These are phyloP conservation scores for Trichophyton simii DNA, from an alignment of 2,329 filamentous ascomycete species.

Conservation along the genomic window DNA sequence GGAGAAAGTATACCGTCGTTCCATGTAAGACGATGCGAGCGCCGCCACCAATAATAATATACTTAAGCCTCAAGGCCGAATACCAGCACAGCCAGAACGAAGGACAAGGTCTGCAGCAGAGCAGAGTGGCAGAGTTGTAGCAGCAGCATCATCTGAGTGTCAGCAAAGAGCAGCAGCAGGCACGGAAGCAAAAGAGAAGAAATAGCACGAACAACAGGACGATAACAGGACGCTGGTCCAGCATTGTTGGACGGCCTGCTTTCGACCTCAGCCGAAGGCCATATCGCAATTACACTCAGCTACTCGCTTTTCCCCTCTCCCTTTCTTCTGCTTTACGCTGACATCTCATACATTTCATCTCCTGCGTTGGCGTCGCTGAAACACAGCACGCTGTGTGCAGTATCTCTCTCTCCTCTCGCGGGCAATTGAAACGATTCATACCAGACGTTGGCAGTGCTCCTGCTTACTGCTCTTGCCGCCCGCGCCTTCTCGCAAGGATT, in stretches of 20 bases:
- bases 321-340: background rate
- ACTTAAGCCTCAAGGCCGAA: constrained; percentile 6
- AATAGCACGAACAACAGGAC: background rate
- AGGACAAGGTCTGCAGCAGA: background rate
- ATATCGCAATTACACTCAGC: constrained; percentile 3
- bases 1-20: constrained; percentile 1
- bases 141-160: background rate
- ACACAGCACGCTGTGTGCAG: background rate
- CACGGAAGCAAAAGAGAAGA: background rate
- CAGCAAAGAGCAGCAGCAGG: background rate
- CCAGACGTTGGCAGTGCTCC: background rate
- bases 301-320: background rate
- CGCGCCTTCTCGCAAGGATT: background rate
- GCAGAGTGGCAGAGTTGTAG: background rate
- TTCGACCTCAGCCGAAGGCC: background rate
- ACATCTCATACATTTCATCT: background rate
- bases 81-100: constrained; percentile 2
- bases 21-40: constrained; percentile 1
- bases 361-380: background rate
- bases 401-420: background rate
- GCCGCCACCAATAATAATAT: constrained; percentile 4
- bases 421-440: constrained; percentile 1
- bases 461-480: background rate
- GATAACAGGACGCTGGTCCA: background rate
- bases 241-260: background rate